Evolutionary conservation across 495 filamentous ascomycete genomes (phyloP).

Genomic region (Parachaetomium inaequale): DNA sequence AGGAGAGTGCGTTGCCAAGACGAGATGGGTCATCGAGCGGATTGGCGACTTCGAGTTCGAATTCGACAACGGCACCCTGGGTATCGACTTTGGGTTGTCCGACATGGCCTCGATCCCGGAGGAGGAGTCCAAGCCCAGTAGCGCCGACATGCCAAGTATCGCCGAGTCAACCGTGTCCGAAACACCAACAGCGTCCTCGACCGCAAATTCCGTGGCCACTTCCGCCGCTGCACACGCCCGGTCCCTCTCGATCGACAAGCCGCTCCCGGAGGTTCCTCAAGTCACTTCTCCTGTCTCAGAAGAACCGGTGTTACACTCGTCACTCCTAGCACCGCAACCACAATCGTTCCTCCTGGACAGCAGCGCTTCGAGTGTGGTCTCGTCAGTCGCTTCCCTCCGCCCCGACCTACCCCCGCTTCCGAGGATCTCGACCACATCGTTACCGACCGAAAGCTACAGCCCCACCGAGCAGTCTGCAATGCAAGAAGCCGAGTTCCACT

Average conservation of each 20-base stretch:
- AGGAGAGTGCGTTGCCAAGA: conserved; percentile 84
- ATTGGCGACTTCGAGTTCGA: conserved; percentile 94
- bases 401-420: conserved; percentile 44
- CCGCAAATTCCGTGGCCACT: conserved; percentile 26
- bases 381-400: conserved; percentile 42
- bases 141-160: conserved; percentile 35
- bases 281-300: conserved; percentile 25
- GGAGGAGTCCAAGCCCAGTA: conserved; percentile 19
- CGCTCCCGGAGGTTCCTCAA: conserved; percentile 42
- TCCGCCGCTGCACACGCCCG: conserved; percentile 30
- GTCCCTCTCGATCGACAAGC: conserved; percentile 41
- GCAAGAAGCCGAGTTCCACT: conserved; percentile 46
- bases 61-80: conserved; percentile 42
- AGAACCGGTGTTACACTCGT: conserved; percentile 28
- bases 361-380: conserved; percentile 33
- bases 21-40: conserved; percentile 78
- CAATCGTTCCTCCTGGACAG: conserved; percentile 37
- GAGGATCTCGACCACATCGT: conserved; percentile 46
- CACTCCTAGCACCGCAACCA: conserved; percentile 38
- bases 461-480: conserved; percentile 41
- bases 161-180: conserved; percentile 37
- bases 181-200: conserved; percentile 28
- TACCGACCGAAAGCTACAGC: conserved; percentile 45
- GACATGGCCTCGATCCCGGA: conserved; percentile 35
- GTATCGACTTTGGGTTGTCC: conserved; percentile 47